Evolutionary conservation across 495 filamentous ascomycete genomes (phyloP), one percentile per base, ranked within the genome.

Genomic region (Podospora bellae-mahoneyi): DNA sequence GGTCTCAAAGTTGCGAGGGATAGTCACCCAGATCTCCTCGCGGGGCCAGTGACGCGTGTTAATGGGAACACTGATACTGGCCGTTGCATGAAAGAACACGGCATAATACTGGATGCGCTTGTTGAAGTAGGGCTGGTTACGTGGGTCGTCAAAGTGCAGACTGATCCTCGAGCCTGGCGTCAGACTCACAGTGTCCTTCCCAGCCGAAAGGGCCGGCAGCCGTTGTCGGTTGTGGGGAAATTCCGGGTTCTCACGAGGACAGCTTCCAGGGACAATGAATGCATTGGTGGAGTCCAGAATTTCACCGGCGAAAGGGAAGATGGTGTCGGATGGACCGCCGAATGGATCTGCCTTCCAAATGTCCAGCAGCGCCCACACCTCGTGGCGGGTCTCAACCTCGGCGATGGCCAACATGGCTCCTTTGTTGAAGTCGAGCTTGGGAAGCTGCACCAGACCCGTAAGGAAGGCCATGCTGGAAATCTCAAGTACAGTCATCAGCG

Each of bases 391-490:
- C 72, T 86, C 84, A 5, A 77, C 78, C 64, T 81, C 76, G 2
- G 81, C 81, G 55, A 86, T 82, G 18, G 83, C 83, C 26, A 81
- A 68, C 72, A 86, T 75, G 19, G 83, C 81, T 19, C 77, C 78
- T 62, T 79, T 79, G 58, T 77, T 77, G 6, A 75, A 64, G 26
- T 77, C 65, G 6, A 75, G 53, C 30, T 77, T 71, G n/a, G 83
- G 80, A 64, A 78, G 71, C 68, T 81, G 79, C 6, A 80, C 76
- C 4, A 86, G 81, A 0, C 84, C 84, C 0, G 83, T 84, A 6
- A 86, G 69, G 75, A 85, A 86, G 13, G 82, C 77, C 84, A 85
- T 85, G 76, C 80, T 83, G 2, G 84, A 80, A 60, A 85, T 77
- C 69, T 86, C 84, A 66, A 86, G 70, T 3, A 83, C 72, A 9